These are phyloP conservation scores for Populus deltoides DNA, from an alignment of 345 rosid genomes.

Conservation along the genomic window DNA sequence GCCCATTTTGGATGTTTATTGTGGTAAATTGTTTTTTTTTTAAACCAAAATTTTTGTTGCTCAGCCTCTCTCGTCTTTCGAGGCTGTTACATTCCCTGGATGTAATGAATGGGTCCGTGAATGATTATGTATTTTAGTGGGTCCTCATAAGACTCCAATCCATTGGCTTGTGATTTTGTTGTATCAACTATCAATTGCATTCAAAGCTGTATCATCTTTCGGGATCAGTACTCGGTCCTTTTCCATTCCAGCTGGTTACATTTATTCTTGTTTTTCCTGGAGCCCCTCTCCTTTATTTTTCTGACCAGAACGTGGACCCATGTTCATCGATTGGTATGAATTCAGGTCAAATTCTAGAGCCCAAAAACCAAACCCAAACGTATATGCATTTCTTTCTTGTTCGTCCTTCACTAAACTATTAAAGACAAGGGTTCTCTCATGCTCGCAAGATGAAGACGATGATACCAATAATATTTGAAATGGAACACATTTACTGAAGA, in stretches of 20 bases:
- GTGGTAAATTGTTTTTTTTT: too few species aligned
- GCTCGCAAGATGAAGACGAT: too few species aligned
- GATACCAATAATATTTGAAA: not conserved
- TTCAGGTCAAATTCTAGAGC: not conserved
- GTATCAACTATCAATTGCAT: not conserved
- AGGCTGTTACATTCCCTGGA: too few species aligned
- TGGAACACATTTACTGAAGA: not conserved
- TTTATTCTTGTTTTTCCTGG: not conserved
- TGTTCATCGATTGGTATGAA: not conserved
- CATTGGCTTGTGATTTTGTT: not conserved
- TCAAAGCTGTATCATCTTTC: not conserved
- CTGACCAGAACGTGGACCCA: too few species aligned
- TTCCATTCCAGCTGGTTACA: slow-evolving; percentile 8
- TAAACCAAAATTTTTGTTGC: too few species aligned
- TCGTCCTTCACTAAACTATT: too few species aligned
- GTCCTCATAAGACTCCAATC: not conserved
- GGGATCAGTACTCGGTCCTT: not conserved
- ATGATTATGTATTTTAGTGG: too few species aligned
- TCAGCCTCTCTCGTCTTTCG: too few species aligned
- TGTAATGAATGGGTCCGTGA: too few species aligned
- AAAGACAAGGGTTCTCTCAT: not conserved
- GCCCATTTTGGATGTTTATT: too few species aligned
- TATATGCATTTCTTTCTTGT: too few species aligned
- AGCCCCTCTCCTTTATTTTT: not conserved
- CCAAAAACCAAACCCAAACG: not conserved